Evolutionary conservation across 345 rosid genomes (phyloP).

Genomic region (Erucastrum elatum): DNA sequence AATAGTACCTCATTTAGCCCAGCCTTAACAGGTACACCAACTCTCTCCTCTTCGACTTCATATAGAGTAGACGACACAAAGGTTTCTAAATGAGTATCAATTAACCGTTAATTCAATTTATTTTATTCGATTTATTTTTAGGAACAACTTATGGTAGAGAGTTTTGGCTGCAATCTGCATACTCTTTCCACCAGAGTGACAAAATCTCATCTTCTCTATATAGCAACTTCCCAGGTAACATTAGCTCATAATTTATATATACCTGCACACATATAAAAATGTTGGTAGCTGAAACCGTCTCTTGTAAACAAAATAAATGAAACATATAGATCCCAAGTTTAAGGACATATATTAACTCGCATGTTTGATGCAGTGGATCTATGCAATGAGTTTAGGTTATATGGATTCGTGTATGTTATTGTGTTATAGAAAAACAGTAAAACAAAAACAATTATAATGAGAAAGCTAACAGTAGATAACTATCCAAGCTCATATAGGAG

Average conservation of each 20-base stretch:
- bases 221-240: slow-evolving; percentile 1
- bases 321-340: neutral
- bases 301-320: neutral
- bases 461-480: neutral
- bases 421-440: neutral
- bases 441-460: neutral
- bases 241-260: no score
- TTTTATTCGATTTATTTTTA: slow-evolving; percentile 39
- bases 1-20: neutral
- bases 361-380: neutral
- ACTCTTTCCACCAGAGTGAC: slow-evolving; percentile 98
- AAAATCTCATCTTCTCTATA: slow-evolving; percentile 93
- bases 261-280: no score
- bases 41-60: neutral
- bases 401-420: neutral
- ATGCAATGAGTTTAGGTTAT: neutral
- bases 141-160: slow-evolving; percentile 50
- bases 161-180: slow-evolving; percentile 96
- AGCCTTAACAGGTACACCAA: neutral
- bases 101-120: no score
- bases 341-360: neutral
- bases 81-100: slow-evolving; percentile 37
- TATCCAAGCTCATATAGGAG: neutral
- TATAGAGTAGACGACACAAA: neutral
- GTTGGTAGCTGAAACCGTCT: no score